These are phyloP conservation scores for Mallotus nudiflorus DNA, from an alignment of 345 rosid genomes.

Conservation along the genomic window DNA sequence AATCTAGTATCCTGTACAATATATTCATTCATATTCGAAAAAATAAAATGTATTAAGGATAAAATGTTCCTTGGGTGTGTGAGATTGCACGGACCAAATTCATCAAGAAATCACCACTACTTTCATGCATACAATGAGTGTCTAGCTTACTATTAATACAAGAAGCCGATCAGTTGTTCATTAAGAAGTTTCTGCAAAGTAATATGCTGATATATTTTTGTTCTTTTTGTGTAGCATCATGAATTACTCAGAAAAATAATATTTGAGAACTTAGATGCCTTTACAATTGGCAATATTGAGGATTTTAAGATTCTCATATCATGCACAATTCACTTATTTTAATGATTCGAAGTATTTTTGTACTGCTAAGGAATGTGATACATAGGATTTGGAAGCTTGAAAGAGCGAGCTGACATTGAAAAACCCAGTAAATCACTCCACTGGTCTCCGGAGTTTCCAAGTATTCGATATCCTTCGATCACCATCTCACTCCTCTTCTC, in stretches of 20 bases:
- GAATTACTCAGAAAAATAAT: neutral
- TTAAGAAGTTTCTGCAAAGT: neutral
- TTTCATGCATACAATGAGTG: neutral
- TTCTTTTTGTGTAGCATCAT: neutral
- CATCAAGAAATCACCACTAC: neutral
- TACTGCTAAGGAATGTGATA: constrained; percentile 44
- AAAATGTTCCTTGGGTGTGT: too few species aligned
- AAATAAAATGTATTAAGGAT: too few species aligned
- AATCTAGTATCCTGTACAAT: too few species aligned
- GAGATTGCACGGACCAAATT: too few species aligned
- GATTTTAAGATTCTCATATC: neutral
- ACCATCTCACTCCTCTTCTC: constrained; percentile 81
- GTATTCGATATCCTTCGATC: constrained; percentile 65
- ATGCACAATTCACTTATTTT: constrained; percentile 1
- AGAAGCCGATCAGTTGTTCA: neutral
- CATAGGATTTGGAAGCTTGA: constrained; percentile 92
- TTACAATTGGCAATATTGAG: constrained; percentile 11
- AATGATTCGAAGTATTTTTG: neutral
- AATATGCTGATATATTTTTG: too few species aligned
- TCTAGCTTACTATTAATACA: too few species aligned
- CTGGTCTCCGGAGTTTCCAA: constrained; percentile 91
- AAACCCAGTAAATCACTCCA: constrained; percentile 89
- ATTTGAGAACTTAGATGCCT: constrained; percentile 7
- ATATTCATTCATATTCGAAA: too few species aligned
- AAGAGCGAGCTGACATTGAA: constrained; percentile 62